phyloP scores from a whole-genome alignment of 305 asterid species.

The Fraxinus xanthoxyloides region DNA sequence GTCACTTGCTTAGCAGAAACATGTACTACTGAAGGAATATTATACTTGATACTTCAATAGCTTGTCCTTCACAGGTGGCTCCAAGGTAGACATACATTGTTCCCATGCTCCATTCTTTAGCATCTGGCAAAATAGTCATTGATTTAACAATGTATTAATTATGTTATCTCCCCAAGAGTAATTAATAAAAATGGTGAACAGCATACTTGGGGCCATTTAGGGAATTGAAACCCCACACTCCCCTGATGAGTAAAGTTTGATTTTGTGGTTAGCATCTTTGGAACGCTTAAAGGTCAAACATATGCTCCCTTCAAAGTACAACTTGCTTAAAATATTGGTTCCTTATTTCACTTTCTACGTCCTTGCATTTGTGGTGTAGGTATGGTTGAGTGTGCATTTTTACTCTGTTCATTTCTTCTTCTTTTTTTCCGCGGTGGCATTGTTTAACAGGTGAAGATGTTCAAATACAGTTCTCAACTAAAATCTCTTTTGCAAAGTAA shows the following conservation, averaged over 20 bases:
- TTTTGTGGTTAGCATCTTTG: neutral
- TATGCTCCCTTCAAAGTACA: neutral
- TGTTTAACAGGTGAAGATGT: neutral
- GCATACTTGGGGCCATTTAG: neutral
- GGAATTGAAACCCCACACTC: neutral
- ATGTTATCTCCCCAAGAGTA: neutral
- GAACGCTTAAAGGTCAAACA: neutral
- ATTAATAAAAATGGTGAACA: neutral
- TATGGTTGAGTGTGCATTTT: neutral
- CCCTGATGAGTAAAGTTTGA: neutral
- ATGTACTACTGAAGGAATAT: constrained; percentile 7
- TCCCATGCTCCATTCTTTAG: constrained; percentile 81
- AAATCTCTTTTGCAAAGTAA: neutral
- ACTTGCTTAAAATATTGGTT: neutral
- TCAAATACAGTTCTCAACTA: neutral
- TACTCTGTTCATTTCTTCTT: neutral
- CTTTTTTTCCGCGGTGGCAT: neutral
- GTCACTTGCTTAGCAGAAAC: constrained; percentile 26
- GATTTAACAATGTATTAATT: neutral
- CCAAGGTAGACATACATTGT: constrained; percentile 76
- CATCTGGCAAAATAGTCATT: constrained; percentile 52
- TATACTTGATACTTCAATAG: constrained; percentile 53
- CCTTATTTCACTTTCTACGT: neutral
- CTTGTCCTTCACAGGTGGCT: constrained; percentile 68
- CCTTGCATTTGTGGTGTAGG: neutral